Evolutionary conservation across 768 basidiomycete genomes (phyloP).

Genomic region (Termitomyces titanicus): DNA sequence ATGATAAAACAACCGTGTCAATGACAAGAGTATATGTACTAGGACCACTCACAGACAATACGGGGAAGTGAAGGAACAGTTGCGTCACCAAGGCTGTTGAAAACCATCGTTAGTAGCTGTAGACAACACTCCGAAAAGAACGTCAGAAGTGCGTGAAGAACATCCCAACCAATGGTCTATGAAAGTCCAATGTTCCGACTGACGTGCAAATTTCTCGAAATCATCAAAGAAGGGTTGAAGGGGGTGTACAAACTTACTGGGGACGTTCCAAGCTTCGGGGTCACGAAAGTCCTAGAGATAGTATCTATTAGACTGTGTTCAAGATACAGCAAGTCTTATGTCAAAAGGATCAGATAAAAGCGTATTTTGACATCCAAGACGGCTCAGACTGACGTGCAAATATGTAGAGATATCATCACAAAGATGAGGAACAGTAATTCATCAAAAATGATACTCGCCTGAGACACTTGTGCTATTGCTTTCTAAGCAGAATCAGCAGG

Average conservation of each 20-base stretch:
- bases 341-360: constrained; percentile 16
- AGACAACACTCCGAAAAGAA: background rate
- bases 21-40: background rate
- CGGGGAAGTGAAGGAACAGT: background rate
- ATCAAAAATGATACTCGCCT: background rate
- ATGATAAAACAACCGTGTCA: background rate
- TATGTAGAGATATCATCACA: constrained; percentile 17
- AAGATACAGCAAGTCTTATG: background rate
- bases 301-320: background rate
- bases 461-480: background rate
- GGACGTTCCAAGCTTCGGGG: background rate
- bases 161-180: constrained; percentile 32
- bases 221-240: constrained; percentile 33
- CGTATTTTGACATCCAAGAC: constrained; percentile 15
- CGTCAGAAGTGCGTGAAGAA: constrained; percentile 41
- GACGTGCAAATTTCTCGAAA: constrained; percentile 57
- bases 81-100: background rate
- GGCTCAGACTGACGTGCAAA: constrained; percentile 48
- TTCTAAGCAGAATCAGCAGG: background rate
- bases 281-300: background rate
- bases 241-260: background rate
- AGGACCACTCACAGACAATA: background rate
- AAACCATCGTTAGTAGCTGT: constrained; percentile 3
- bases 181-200: constrained; percentile 40
- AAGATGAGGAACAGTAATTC: background rate